These are phyloP conservation scores for Neofusicoccum ribis DNA, from an alignment of 2,329 filamentous ascomycete species.

Conservation along the genomic window DNA sequence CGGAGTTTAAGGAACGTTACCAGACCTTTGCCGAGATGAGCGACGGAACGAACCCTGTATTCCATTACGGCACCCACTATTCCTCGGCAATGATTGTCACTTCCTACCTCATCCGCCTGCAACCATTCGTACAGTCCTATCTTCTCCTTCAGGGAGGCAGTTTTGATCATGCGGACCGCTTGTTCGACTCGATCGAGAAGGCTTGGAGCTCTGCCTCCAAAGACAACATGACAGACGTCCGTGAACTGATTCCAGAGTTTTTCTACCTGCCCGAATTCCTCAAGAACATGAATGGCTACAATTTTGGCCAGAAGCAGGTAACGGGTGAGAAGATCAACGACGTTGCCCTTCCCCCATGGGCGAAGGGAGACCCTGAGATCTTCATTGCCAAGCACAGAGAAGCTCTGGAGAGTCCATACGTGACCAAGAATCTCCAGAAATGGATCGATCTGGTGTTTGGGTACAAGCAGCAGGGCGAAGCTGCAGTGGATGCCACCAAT, in stretches of 20 bases:
- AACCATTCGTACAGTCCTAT: slow-evolving; percentile 95
- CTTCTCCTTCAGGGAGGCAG: slow-evolving; percentile 90
- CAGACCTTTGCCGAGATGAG: slow-evolving; percentile 87
- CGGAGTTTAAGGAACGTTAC: slow-evolving; percentile 81
- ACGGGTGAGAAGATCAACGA: slow-evolving; percentile 77
- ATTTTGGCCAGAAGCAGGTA: slow-evolving; percentile 86
- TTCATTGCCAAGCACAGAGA: slow-evolving; percentile 97
- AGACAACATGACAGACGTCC: slow-evolving; percentile 89
- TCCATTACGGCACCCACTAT: slow-evolving; percentile 98
- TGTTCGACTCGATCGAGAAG: slow-evolving; percentile 90
- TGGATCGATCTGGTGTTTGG: slow-evolving; percentile 98
- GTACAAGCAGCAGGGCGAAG: slow-evolving; percentile 88
- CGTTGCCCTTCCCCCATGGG: slow-evolving; percentile 91
- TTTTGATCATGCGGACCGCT: slow-evolving; percentile 91
- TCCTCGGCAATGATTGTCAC: slow-evolving; percentile 99
- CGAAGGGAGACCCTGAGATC: slow-evolving; percentile 91
- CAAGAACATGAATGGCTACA: slow-evolving; percentile 89
- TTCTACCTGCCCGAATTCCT: slow-evolving; percentile 96
- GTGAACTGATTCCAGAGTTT: slow-evolving; percentile 94
- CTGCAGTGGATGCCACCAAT: slow-evolving; percentile 86
- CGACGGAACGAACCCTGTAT: slow-evolving; percentile 71
- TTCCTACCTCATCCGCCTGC: slow-evolving; percentile 90
- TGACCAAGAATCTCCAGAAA: slow-evolving; percentile 82
- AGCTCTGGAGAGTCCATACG: slow-evolving; percentile 88
- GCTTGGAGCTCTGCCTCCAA: slow-evolving; percentile 89